Conservation (phyloP, 2,329 filamentous ascomycete genomes). For the Neoscytalidium dimidiatum region DNA sequence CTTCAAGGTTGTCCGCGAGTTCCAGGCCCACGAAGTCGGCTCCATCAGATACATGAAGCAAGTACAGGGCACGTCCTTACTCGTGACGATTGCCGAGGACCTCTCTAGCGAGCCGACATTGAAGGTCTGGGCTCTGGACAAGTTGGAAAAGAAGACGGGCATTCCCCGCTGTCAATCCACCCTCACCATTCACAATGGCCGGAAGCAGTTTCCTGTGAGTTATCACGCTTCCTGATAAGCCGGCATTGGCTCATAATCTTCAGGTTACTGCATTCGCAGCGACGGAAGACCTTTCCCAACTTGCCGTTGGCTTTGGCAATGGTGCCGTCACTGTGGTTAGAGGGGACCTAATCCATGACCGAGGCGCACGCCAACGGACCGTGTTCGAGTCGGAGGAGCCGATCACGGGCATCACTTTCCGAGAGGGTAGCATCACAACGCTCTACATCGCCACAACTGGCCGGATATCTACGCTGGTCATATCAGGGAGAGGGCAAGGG, state of each 20-base stretch:
- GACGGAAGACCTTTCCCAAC: constrained; percentile 84
- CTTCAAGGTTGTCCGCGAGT: constrained; percentile 85
- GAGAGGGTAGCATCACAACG: constrained; percentile 65
- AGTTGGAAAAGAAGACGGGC: constrained; percentile 90
- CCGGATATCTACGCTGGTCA: constrained; percentile 80
- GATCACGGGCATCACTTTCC: constrained; percentile 85
- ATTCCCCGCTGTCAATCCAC: constrained; percentile 86
- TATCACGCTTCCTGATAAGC: not conserved
- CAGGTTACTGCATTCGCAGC: constrained; percentile 86
- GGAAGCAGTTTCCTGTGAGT: constrained; percentile 83
- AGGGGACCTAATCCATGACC: constrained; percentile 92
- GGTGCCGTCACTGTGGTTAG: constrained; percentile 91
- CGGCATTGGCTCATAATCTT: constrained; percentile 25
- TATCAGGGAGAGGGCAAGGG: constrained; percentile 86
- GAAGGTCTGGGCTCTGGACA: constrained; percentile 98
- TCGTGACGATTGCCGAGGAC: constrained; percentile 88
- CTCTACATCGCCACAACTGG: constrained; percentile 92
- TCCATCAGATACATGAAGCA: constrained; percentile 91
- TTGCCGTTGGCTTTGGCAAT: constrained; percentile 94
- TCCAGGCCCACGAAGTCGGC: constrained; percentile 79
- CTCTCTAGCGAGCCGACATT: constrained; percentile 82
- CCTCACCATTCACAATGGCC: constrained; percentile 81
- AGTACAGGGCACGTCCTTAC: constrained; percentile 79
- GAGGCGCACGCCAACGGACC: constrained; percentile 89
- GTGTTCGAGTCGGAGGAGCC: constrained; percentile 97